Base-by-base conservation (phyloP, 2,329 filamentous ascomycete species). In the Beauveria scarabaeidicola region DNA sequence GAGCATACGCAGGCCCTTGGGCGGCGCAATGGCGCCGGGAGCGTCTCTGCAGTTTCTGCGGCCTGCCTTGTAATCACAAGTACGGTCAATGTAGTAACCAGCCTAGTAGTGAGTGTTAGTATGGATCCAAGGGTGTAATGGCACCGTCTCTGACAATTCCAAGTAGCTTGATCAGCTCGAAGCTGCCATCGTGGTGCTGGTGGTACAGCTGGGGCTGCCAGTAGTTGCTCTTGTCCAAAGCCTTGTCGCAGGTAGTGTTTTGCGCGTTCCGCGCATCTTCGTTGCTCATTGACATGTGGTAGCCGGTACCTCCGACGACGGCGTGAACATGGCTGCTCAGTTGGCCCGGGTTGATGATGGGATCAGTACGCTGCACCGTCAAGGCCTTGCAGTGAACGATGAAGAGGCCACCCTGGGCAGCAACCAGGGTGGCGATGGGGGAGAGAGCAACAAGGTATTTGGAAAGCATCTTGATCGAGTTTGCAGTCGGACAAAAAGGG, bases 221-320 rank as follows among this genome's bases (percentile, higher is more conserved):
- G 72, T 90, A 89, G 66, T 83, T 87, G 59, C 81, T 86, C 61
- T 81, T 73, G 69, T 89, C 86, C 63, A 82, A 73, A 29, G 77
- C 75, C 57, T 86, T 84, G 38, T 78, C 77, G 70, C 86, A 89
- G 5, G 86, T 85, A 1, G 86, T 86, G 69, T 87, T 89, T 7
- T 78, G 78, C 1, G 82, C 80, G 23, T 69, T 69, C 58, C 76
- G 73, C 15, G 81, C 80, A 32, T 77, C 72, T 7, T 76, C 73
- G 65, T 80, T 85, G 59, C 72, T 74, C 76, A 83, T 81, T 29
- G 69, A 72, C 62, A 81, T 77, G 44, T 77, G 74, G 68, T 88
- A 88, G 7, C 76, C 82, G 63, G 81, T 83, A 19, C 84, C 85
- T 10, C 85, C 85, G 68, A 82, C 79, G 61, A 88, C 77, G 10